Evolutionary conservation across 257 asterid genomes (phyloP), one percentile per base, ranked within the genome.

Genomic region (Petunia secreta): DNA sequence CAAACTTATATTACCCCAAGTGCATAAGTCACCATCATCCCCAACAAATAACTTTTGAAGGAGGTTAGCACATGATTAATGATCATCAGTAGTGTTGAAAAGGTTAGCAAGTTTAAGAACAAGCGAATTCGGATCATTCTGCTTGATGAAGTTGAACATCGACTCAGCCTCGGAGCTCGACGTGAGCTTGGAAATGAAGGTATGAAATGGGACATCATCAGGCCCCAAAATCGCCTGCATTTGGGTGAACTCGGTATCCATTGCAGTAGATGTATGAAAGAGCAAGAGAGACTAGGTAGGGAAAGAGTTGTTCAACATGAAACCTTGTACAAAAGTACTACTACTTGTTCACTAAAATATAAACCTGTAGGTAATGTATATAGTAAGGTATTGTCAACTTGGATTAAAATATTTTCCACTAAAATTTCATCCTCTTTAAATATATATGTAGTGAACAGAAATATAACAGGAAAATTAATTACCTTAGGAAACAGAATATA

Each of bases 101-200:
- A 94, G 87, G 62, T 92, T 93, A 2, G 93, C 86, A 55, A 94
- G 95, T 57, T 92, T 92, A 44, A 92, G 82, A 1, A 80, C 91
- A 52, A 94, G 92, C 68, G 95, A 88, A 84, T 92, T 89, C 1
- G 98, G 97, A 86, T 94, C 93, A 83, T 84, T 90, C 84, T 89
- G 91, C 90, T 92, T 92, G 77, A 91, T 83, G 74, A 90, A 83
- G 83, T 94, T 90, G 89, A 89, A 94, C 68, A 94, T 79, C 9
- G 94, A 77, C 83, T 94, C 97, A 5, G 97, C 97, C 83, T 90
- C 94, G 40, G 96, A 60, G 60, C 97, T 46, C 0, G 97, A 87
- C 98, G 91, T 92, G 82, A 92, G 85, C 50, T 94, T 93, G 1
- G 98, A 86, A 66, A 94, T 89, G 3, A 93, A 86, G 63, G 91